Evolutionary conservation across 2,329 filamentous ascomycete species (phyloP).

Genomic region (Setomelanomma holmii): DNA sequence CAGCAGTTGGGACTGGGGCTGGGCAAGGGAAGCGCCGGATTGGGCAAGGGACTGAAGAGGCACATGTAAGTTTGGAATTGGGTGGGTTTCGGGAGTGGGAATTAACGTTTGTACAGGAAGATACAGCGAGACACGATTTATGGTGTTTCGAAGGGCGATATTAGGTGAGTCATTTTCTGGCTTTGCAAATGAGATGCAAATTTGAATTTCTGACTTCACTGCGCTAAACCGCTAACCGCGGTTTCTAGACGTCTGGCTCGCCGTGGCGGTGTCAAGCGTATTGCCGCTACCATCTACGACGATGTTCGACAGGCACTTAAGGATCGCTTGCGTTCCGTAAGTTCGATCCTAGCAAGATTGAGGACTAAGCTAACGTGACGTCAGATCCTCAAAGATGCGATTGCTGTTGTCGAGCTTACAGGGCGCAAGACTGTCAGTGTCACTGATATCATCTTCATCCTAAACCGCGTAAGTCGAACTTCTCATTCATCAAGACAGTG

Average conservation of each 20-base stretch:
- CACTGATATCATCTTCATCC: conserved; percentile 38
- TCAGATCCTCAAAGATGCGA: conserved; percentile 33
- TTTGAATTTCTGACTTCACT: neutral
- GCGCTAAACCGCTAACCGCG: conserved; percentile 18
- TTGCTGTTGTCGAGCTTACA: conserved; percentile 32
- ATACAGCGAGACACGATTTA: conserved; percentile 41
- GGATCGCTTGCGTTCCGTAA: conserved; percentile 50
- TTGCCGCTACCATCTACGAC: conserved; percentile 69
- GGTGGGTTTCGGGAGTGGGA: neutral
- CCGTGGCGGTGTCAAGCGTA: conserved; percentile 78
- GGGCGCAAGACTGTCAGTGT: conserved; percentile 41
- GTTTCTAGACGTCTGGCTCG: conserved; percentile 68
- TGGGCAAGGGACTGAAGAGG: conserved; percentile 31
- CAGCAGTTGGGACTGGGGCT: conserved; percentile 25
- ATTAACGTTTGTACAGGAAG: conserved; percentile 27
- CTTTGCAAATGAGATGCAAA: neutral
- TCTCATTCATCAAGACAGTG: neutral
- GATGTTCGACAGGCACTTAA: conserved; percentile 64
- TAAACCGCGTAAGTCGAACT: conserved; percentile 36
- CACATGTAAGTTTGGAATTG: conserved; percentile 30
- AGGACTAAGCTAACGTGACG: neutral
- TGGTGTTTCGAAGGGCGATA: conserved; percentile 45
- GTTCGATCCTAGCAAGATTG: conserved; percentile 2
- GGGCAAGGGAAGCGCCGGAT: conserved; percentile 20
- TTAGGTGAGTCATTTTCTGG: conserved; percentile 33